These are phyloP conservation scores for Aspergillus quadrilineatus DNA, from an alignment of 2,329 filamentous ascomycete species.

Conservation along the genomic window DNA sequence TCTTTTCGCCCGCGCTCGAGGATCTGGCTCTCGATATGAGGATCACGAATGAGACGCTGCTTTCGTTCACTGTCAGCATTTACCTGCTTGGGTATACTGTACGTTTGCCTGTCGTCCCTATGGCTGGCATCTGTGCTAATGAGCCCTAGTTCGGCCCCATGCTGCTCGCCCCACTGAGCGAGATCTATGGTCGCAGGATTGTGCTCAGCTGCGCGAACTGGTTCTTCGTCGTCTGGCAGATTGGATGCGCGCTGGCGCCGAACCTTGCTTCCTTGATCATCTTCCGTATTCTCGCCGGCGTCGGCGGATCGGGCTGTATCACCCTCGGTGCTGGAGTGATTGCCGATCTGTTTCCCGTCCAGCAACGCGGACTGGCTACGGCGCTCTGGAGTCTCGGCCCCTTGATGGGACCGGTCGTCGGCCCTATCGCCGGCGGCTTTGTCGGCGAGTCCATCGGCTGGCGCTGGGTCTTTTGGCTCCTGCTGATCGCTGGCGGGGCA, in stretches of 20 bases:
- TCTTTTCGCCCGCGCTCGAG: constrained; percentile 31
- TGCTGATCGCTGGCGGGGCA: constrained; percentile 38
- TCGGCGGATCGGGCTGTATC: constrained; percentile 34
- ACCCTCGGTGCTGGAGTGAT: constrained; percentile 49
- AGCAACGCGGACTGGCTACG: constrained; percentile 46
- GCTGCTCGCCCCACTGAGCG: constrained; percentile 64
- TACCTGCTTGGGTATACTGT: constrained; percentile 33
- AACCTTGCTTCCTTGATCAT: constrained; percentile 61
- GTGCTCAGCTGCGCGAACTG: constrained; percentile 61
- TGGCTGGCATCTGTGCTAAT: background rate
- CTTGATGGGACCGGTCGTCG: constrained; percentile 33
- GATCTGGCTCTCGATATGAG: constrained; percentile 26
- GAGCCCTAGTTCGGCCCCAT: constrained; percentile 52
- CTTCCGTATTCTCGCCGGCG: constrained; percentile 63
- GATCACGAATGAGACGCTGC: constrained; percentile 24
- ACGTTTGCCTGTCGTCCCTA: constrained; percentile 1
- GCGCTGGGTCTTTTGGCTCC: constrained; percentile 50
- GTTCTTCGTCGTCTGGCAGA: constrained; percentile 60
- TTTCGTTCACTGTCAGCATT: constrained; percentile 33
- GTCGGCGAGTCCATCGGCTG: constrained; percentile 43
- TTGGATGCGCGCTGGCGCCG: constrained; percentile 57
- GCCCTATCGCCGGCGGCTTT: constrained; percentile 42
- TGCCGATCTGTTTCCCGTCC: constrained; percentile 44
- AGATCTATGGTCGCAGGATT: constrained; percentile 62
- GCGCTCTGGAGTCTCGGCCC: constrained; percentile 44